phyloP scores from a whole-genome alignment of 148 eudicot genomes.

The Talinum fruticosum region DNA sequence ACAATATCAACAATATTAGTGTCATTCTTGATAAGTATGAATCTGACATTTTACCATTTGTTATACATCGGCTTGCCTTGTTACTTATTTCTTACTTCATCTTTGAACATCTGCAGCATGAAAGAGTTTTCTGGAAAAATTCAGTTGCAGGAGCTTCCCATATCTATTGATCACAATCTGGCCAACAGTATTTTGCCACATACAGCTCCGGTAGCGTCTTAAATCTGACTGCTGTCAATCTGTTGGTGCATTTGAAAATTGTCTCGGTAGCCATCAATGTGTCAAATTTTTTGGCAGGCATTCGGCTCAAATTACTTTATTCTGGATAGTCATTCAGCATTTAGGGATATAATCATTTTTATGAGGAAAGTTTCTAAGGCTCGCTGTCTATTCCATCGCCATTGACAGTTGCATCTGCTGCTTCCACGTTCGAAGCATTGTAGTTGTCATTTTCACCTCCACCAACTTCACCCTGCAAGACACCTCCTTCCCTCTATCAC shows the following conservation, averaged over 20 bases:
- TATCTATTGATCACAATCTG: conserved; percentile 60
- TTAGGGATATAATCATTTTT: no score
- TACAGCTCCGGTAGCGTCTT: conserved; percentile 41
- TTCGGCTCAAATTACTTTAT: no score
- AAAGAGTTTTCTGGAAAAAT: conserved; percentile 63
- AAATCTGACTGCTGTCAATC: neutral
- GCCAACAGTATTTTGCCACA: conserved; percentile 51
- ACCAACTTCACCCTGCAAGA: no score
- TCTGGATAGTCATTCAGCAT: no score
- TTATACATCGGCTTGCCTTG: neutral
- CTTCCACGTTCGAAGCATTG: no score
- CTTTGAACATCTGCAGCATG: conserved; percentile 58
- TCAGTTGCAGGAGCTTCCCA: conserved; percentile 77
- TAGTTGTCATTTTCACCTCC: no score
- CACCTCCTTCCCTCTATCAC: no score
- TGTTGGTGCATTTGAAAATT: neutral
- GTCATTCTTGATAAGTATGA: conserved; percentile 55
- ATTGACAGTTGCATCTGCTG: no score
- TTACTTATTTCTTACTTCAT: conserved; percentile 2
- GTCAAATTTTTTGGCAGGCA: no score
- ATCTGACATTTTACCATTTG: neutral
- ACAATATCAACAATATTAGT: conserved; percentile 52
- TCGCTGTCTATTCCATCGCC: no score
- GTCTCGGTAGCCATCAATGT: no score
- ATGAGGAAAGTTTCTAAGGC: no score